Conservation (phyloP, 1,139 yeast genomes). For the Hyphopichia wangnamkhiaoensis region DNA sequence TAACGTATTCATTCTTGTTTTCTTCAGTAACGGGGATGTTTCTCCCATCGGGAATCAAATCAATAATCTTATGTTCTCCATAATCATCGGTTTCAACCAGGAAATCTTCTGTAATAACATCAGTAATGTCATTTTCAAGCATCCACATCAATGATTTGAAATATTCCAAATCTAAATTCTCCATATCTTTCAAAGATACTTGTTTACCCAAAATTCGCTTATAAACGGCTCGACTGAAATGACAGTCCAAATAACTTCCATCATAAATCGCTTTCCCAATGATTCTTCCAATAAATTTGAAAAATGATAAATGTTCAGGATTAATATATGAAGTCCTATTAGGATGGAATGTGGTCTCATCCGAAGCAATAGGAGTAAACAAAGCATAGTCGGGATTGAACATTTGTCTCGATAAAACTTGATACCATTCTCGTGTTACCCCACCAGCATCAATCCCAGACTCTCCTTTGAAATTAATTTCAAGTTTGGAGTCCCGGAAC, state of each 20-base stretch:
- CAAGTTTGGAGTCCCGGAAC: constrained; percentile 71
- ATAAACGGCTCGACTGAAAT: constrained; percentile 93
- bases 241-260: constrained; percentile 86
- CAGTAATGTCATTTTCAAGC: constrained; percentile 95
- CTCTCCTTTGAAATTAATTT: constrained; percentile 85
- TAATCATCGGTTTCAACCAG: constrained; percentile 93
- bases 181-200: constrained; percentile 92
- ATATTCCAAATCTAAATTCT: constrained; percentile 88
- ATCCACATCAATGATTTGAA: constrained; percentile 94
- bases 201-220: constrained; percentile 79
- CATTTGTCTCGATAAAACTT: constrained; percentile 90
- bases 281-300: constrained; percentile 91
- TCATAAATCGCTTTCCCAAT: constrained; percentile 95
- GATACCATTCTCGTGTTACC: constrained; percentile 96
- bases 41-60: constrained; percentile 79
- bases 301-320: constrained; percentile 89
- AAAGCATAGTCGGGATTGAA: constrained; percentile 95
- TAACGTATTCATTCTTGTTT: constrained; percentile 89
- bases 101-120: constrained; percentile 93
- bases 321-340: constrained; percentile 90
- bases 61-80: constrained; percentile 82
- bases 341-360: constrained; percentile 93
- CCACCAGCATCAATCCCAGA: constrained; percentile 99
- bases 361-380: constrained; percentile 89
- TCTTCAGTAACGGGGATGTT: constrained; percentile 86